These are phyloP conservation scores for Rhododendron mucronatum DNA, from an alignment of 148 eudicot species.

Conservation along the genomic window DNA sequence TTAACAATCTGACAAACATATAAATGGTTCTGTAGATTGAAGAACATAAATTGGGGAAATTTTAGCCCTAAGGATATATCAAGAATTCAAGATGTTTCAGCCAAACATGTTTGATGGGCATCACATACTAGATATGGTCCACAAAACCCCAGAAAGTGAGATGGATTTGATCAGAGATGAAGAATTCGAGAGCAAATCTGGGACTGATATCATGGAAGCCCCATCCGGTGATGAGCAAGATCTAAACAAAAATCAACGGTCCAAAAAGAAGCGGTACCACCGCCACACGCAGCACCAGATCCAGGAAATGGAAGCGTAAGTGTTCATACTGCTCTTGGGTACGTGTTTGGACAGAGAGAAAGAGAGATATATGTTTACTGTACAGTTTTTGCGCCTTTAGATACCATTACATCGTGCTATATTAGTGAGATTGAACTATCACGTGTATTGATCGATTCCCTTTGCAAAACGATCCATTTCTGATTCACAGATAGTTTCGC, in stretches of 20 bases:
- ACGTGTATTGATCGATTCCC: neutral
- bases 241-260: slow-evolving; percentile 56
- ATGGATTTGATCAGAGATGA: slow-evolving; percentile 66
- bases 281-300: slow-evolving; percentile 98
- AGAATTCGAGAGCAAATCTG: slow-evolving; percentile 82
- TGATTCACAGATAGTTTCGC: neutral
- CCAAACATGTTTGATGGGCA: slow-evolving; percentile 72
- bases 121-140: slow-evolving; percentile 53
- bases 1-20: neutral
- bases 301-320: slow-evolving; percentile 93
- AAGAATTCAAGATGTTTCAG: slow-evolving; percentile 84
- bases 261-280: slow-evolving; percentile 86
- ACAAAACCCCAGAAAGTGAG: slow-evolving; percentile 51
- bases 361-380: slow-evolving; percentile 19
- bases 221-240: slow-evolving; percentile 85
- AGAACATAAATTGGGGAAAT: neutral
- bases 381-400: too few relatives aligned
- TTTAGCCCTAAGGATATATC: neutral
- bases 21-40: slow-evolving; percentile 3
- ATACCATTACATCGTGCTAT: neutral
- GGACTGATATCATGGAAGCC: slow-evolving; percentile 72
- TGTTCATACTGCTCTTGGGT: neutral
- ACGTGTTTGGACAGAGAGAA: slow-evolving; percentile 26
- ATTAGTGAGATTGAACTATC: too few relatives aligned
- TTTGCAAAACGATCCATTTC: neutral